Percentiles rank a stretch among this genome's conserved stretches.
Evolutionary conservation across 169 alveolate genomes (phyloP).

Genomic region (Cryptosporidium meleagridis): DNA sequence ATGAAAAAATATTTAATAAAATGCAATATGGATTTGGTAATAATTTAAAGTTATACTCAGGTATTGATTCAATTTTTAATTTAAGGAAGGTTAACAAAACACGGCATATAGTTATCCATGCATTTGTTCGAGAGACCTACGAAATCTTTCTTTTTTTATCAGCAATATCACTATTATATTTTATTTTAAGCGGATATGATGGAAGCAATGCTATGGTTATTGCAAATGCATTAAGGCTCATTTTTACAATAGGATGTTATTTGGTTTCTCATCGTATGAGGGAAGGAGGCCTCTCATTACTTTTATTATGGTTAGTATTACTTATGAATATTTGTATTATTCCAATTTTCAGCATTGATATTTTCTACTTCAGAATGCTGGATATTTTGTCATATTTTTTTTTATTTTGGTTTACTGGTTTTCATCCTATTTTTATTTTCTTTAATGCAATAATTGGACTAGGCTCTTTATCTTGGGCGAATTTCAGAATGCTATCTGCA

Average conservation of each 20-base stretch:
- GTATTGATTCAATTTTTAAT: slow-evolving; percentile 28
- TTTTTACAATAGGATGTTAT: slow-evolving; percentile 68
- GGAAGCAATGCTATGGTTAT: slow-evolving; percentile 58
- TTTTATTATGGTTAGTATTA: slow-evolving; percentile 47
- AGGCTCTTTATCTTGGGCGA: slow-evolving; percentile 42
- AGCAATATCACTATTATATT: slow-evolving; percentile 49
- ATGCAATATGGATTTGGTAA: slow-evolving; percentile 56
- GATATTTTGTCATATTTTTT: slow-evolving; percentile 47
- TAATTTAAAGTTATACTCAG: neutral
- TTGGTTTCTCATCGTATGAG: slow-evolving; percentile 60
- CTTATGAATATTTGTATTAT: slow-evolving; percentile 62
- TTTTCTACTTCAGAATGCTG: slow-evolving; percentile 45
- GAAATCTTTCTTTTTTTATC: slow-evolving; percentile 60
- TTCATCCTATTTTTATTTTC: slow-evolving; percentile 58
- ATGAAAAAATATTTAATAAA: slow-evolving; percentile 3
- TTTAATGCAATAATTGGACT: slow-evolving; percentile 36
- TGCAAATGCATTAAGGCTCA: slow-evolving; percentile 65
- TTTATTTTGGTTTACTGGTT: slow-evolving; percentile 70
- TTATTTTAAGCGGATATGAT: slow-evolving; percentile 72
- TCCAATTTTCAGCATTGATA: slow-evolving; percentile 39
- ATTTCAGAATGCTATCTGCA: slow-evolving; percentile 26
- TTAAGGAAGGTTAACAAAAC: slow-evolving; percentile 24
- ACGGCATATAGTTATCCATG: slow-evolving; percentile 55
- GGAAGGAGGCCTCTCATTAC: slow-evolving; percentile 39
- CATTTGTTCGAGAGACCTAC: slow-evolving; percentile 62